Evolutionary conservation across 768 basidiomycete species (phyloP), one percentile per base, ranked within the genome.

Genomic region (Thelephora ganbajun): DNA sequence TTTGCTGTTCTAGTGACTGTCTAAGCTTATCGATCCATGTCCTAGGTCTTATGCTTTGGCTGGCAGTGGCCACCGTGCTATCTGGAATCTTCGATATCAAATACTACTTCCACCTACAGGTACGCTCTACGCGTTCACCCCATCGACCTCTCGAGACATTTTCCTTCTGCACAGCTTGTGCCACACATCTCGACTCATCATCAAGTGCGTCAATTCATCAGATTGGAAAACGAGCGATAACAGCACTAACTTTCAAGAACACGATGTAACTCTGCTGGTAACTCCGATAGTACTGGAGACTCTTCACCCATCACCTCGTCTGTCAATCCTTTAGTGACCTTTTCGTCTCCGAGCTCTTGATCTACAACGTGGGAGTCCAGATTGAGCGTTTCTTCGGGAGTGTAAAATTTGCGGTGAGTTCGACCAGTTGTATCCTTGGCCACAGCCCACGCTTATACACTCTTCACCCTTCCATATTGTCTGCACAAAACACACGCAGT

Each of bases 141-240:
- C n/a, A 43, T 36, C 12, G 42, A 33, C 41, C 35, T 37, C 14
- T 9, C 37, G 36, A 50, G 36, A 13, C 20, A 5, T 47, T 13
- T 1, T 48, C 44, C 19, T 37, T 23, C 26, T 23, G 13, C 18
- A 18, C 52, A 91, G 80, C 74, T 93, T 35, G 75, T 86, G 16
- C 92, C 91, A 2, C 91, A 96, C 60, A 72, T 96, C 43, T 89
- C 87, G n/a, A 77, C 76, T 46, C 76, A 93, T 61, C 84, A 88
- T 57, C 91, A 94, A 71, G 91, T 88, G 66, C 44, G 62, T 53
- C 36, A 42, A 19, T 12, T 14, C 33, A 1, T 48, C 35, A 13
- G 43, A 33, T 50, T 45, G 53, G 5, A 30, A 9, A 4, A 9
- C 9, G 26, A 30, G 4, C 26, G 5, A 4, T 30, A 9, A 30